Evolutionary conservation across 305 asterid species (phyloP).

Genomic region (Coffea humblotiana): DNA sequence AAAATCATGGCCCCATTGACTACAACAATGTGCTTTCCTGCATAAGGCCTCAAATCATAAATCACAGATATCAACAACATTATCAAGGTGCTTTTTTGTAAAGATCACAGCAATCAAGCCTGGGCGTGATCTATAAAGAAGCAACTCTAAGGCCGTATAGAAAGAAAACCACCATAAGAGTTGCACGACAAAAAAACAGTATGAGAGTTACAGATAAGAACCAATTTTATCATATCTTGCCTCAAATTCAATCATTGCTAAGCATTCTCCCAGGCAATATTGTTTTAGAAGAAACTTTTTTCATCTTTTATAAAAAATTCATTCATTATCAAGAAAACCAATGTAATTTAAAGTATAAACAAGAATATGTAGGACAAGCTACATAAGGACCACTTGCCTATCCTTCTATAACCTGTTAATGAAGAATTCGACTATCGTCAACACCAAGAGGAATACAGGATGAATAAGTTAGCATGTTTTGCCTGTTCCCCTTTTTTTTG

Average conservation of each 20-base stretch:
- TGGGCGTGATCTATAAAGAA: background rate
- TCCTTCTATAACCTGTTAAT: background rate
- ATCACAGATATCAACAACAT: constrained; percentile 7
- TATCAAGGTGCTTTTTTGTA: background rate
- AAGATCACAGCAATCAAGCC: background rate
- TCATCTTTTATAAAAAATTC: background rate
- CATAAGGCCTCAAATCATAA: constrained; percentile 8
- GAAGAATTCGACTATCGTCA: background rate
- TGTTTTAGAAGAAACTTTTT: background rate
- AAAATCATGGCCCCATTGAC: constrained; percentile 99
- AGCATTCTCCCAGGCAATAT: background rate
- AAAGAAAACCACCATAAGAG: background rate
- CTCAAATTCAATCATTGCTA: background rate
- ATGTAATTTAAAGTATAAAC: background rate
- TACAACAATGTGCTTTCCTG: constrained; percentile 99
- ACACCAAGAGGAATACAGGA: background rate
- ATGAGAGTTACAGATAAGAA: background rate
- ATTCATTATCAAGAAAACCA: background rate
- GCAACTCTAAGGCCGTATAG: background rate
- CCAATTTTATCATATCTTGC: background rate
- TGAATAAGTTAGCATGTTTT: background rate
- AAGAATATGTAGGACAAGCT: background rate
- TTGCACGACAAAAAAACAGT: background rate
- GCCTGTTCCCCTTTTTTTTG: background rate
- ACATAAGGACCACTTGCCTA: background rate